These are phyloP conservation scores for Myxozyma nipponensis DNA, from an alignment of 805 yeast genomes.

Conservation along the genomic window DNA sequence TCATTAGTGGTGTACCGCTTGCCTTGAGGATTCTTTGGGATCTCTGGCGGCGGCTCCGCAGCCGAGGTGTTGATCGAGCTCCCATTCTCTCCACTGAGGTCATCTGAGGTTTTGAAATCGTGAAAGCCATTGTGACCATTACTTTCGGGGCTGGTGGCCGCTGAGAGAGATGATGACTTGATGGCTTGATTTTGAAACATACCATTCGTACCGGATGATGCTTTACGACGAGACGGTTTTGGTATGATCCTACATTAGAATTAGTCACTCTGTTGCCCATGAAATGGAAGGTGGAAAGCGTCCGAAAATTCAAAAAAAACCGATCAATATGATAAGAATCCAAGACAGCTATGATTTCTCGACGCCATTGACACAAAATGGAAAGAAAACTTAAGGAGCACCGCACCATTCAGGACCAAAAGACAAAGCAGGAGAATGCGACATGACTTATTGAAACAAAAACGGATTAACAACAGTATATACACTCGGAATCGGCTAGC, in stretches of 20 bases:
- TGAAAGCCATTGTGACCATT: too few relatives aligned
- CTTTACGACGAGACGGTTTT: background rate
- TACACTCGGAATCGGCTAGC: background rate
- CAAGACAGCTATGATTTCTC: too few relatives aligned
- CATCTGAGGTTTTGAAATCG: too few relatives aligned
- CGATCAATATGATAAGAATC: too few relatives aligned
- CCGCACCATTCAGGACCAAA: conserved; percentile 37
- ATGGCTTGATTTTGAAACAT: too few relatives aligned
- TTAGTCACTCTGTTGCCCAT: too few relatives aligned
- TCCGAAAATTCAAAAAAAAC: too few relatives aligned
- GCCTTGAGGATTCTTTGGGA: conserved; percentile 18
- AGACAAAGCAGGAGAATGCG: conserved; percentile 33
- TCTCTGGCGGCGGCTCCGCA: conserved; percentile 8
- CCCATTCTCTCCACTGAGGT: background rate
- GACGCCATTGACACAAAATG: background rate
- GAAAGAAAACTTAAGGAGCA: conserved; percentile 1
- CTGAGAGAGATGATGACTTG: too few relatives aligned
- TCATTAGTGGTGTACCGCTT: conserved; percentile 20
- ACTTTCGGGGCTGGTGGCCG: too few relatives aligned
- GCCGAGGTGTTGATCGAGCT: background rate
- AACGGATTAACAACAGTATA: background rate
- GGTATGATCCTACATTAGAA: background rate
- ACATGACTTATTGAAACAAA: conserved; percentile 21
- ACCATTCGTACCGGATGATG: background rate
- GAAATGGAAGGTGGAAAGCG: too few relatives aligned